A percentile compares a stretch with the other conserved stretches of the same genome.
Evolutionary conservation across 768 basidiomycete genomes (phyloP).

Genomic region (Mycena chlorophos): DNA sequence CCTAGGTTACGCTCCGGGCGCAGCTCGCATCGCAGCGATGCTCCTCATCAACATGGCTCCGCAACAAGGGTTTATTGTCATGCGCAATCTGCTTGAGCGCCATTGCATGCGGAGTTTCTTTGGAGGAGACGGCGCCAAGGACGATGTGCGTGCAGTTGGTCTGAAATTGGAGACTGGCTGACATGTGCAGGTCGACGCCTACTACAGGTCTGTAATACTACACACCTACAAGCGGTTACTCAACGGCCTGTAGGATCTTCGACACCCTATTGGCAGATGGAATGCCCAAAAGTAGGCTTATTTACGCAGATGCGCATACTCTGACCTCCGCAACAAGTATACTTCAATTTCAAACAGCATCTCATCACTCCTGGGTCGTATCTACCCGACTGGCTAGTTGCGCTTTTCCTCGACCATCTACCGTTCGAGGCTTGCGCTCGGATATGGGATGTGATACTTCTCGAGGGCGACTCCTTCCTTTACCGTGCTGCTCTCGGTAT

Average conservation of each 20-base stretch:
- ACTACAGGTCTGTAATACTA: not conserved
- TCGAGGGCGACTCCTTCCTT: constrained; percentile 89
- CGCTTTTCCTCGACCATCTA: constrained; percentile 82
- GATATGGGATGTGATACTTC: constrained; percentile 82
- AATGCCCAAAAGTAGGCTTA: constrained; percentile 84
- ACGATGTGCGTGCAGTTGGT: constrained; percentile 56
- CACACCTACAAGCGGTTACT: not conserved
- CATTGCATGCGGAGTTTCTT: constrained; percentile 87
- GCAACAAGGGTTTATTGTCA: constrained; percentile 73
- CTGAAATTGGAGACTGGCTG: constrained; percentile 18
- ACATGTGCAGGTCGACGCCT: constrained; percentile 70
- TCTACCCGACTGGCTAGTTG: constrained; percentile 77
- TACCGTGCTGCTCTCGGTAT: constrained; percentile 84
- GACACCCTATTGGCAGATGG: constrained; percentile 89
- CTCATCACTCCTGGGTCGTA: constrained; percentile 86
- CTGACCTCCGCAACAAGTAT: constrained; percentile 50
- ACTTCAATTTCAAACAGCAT: constrained; percentile 93
- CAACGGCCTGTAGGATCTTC: constrained; percentile 62
- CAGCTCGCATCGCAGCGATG: constrained; percentile 82
- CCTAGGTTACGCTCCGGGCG: constrained; percentile 68
- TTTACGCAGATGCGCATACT: not conserved
- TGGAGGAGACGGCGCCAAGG: constrained; percentile 64
- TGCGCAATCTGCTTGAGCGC: constrained; percentile 84
- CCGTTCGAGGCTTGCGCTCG: constrained; percentile 89
- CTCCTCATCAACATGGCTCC: constrained; percentile 78